These are phyloP conservation scores for Trichoderma gracile DNA, from an alignment of 2,329 filamentous ascomycete species.

Conservation along the genomic window DNA sequence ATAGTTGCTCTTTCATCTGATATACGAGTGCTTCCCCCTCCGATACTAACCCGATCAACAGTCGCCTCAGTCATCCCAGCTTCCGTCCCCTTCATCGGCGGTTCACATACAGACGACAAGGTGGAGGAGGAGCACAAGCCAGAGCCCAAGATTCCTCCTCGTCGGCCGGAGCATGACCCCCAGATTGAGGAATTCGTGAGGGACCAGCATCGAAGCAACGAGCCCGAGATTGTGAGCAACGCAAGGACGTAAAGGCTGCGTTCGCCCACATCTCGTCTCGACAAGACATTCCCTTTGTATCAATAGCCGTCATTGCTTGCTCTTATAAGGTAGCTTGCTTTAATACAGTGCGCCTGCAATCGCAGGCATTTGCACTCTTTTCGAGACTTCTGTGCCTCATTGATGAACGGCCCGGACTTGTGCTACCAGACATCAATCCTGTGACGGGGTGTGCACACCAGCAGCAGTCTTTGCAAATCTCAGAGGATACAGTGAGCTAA, in stretches of 20 bases:
- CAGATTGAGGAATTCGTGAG: slow-evolving; percentile 56
- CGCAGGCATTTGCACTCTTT: background rate
- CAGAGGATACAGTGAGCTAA: background rate
- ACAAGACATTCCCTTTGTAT: background rate
- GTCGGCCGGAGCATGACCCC: slow-evolving; percentile 48
- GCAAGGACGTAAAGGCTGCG: background rate
- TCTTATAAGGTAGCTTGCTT: background rate
- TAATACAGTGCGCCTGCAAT: background rate
- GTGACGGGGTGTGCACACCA: background rate
- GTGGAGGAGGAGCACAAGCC: slow-evolving; percentile 29
- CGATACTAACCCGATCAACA: slow-evolving; percentile 28
- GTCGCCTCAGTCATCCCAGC: slow-evolving; percentile 48
- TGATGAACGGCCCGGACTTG: background rate
- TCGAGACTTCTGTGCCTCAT: background rate
- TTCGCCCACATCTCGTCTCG: no score
- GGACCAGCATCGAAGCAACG: slow-evolving; percentile 53
- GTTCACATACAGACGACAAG: slow-evolving; percentile 34
- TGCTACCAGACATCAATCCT: background rate
- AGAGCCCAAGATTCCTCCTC: slow-evolving; percentile 41
- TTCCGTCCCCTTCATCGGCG: slow-evolving; percentile 45
- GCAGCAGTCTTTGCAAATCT: background rate
- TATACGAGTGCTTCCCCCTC: no score
- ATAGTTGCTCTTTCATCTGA: no score
- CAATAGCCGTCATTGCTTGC: background rate
- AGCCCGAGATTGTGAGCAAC: background rate